Evolutionary conservation across 768 basidiomycete species (phyloP), one percentile per base, ranked within the genome.

Genomic region (Cyathus striatus): DNA sequence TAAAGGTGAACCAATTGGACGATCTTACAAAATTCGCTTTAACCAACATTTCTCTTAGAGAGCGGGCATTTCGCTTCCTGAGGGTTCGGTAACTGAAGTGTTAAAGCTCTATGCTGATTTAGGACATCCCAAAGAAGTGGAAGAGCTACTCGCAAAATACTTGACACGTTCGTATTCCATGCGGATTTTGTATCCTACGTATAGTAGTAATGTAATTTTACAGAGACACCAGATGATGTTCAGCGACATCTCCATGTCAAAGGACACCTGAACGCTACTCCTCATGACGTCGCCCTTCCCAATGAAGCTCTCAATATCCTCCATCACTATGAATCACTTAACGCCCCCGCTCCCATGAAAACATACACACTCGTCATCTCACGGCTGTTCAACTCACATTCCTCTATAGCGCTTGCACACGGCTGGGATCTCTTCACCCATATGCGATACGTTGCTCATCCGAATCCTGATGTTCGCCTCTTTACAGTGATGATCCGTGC

Each of bases 341-440:
- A 72, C 13, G 59, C 71, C 23, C 75, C 81, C 2, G 81, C 87
- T 0, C 83, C 91, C 0, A 80, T 90, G 56, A 70, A 70, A 30
- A 79, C 86, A 0, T 96, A 97, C 61, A 81, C 79, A 6, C 69
- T 78, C 17, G 63, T 83, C 37, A 85, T 95, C 45, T 65, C 68
- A 4, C 61, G 71, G 35, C 81, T 82, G 24, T 78, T 77, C 51
- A 68, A 69, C 33, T 65, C 69, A 21, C 68, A 65, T 6, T 73
- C 69, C 22, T 65, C 77, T 3, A 52, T 72, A 1, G 78, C 77
- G 2, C 77, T 76, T 23, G 86, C 88, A 0, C 83, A 90, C 47
- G 94, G 89, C 2, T 96, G 91, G 90, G 90, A 98, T 56, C 76
- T 97, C 30, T 97, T 90, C 60, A 70, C 87, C 2, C 95, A 99